Conservation (phyloP, 1,139 yeast genomes). For the Protomyces arabidopsidicola region DNA sequence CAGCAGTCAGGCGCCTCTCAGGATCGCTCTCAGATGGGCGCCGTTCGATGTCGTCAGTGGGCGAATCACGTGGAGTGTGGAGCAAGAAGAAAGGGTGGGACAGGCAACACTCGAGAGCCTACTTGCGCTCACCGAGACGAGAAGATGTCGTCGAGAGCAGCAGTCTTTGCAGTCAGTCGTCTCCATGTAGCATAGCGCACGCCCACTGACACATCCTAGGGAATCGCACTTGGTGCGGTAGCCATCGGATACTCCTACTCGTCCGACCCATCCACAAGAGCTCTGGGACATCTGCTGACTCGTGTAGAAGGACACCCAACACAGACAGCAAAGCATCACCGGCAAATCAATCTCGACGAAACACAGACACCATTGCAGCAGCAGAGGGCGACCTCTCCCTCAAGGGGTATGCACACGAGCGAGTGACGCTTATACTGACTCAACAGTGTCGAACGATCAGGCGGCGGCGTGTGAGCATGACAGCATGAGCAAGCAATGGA, state of each 20-base stretch:
- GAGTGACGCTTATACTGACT: neutral
- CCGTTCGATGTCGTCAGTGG: too few relatives aligned
- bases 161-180: neutral
- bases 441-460: conserved; percentile 15
- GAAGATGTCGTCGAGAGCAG: neutral
- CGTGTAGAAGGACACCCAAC: conserved; percentile 11
- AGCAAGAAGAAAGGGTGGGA: too few relatives aligned
- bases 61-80: too few relatives aligned
- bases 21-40: too few relatives aligned
- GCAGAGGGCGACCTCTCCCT: conserved; percentile 13
- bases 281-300: neutral
- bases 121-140: too few relatives aligned
- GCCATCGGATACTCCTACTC: neutral
- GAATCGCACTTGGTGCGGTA: neutral
- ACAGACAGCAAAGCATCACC: conserved; percentile 18
- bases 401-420: conserved; percentile 2
- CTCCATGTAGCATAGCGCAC: neutral
- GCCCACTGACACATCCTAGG: neutral
- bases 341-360: conserved; percentile 15
- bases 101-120: too few relatives aligned
- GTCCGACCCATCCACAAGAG: neutral
- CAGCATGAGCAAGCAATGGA: neutral
- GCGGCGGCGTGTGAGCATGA: conserved; percentile 13
- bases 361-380: neutral
- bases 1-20: too few relatives aligned